Conservation (phyloP, 2,329 filamentous ascomycete species). For the Fusarium sp. region DNA sequence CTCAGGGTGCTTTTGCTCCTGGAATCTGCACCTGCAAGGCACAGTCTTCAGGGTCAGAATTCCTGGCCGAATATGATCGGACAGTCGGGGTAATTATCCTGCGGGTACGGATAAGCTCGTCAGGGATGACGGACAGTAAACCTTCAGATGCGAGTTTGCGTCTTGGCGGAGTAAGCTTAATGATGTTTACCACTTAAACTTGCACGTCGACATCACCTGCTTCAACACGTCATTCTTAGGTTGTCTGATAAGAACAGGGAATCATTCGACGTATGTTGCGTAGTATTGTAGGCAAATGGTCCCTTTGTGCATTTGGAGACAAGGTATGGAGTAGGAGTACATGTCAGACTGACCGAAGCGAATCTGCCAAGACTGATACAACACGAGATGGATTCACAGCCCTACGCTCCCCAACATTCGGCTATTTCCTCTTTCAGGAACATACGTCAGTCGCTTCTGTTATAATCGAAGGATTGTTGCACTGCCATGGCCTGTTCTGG, state of each 20-base stretch:
- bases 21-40: slow-evolving; percentile 21
- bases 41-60: slow-evolving; percentile 6
- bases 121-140: background rate
- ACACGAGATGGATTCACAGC: background rate
- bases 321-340: no score
- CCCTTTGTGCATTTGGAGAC: background rate
- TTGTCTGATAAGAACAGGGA: background rate
- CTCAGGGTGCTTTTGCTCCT: background rate
- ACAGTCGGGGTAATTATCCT: background rate
- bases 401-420: slow-evolving; percentile 1
- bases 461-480: background rate
- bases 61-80: slow-evolving; percentile 2
- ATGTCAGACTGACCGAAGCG: background rate
- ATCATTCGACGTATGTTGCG: no score
- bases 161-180: slow-evolving; percentile 29
- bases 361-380: background rate
- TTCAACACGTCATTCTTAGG: background rate
- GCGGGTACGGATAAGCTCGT: background rate
- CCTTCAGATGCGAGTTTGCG: slow-evolving; percentile 5
- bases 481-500: background rate
- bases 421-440: slow-evolving; percentile 7
- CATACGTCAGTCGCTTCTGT: background rate
- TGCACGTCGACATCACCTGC: background rate
- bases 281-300: background rate
- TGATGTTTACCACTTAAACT: background rate